Conservation (phyloP, 73 alveolate species). For the Blepharisma stoltei region DNA sequence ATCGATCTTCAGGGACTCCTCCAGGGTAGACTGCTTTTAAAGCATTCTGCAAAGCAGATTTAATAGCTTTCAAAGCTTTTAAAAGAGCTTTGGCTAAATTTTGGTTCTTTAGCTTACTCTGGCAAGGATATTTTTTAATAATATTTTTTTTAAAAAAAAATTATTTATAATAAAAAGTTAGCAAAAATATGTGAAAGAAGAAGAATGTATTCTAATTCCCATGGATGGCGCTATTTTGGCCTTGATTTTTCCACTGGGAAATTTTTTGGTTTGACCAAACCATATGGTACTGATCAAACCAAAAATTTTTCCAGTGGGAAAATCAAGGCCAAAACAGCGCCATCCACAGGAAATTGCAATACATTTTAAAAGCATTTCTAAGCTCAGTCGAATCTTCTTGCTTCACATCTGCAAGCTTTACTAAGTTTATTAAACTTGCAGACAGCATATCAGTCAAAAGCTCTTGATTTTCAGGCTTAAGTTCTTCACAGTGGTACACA, state of each 20-base stretch:
- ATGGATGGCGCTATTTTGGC: too few species aligned
- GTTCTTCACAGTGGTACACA: neutral
- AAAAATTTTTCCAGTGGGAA: too few species aligned
- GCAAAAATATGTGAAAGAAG: neutral
- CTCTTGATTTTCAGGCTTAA: neutral
- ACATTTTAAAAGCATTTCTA: neutral
- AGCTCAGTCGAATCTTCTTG: neutral
- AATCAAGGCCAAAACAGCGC: too few species aligned
- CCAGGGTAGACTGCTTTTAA: slow-evolving; percentile 1
- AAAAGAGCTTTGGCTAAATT: too few species aligned
- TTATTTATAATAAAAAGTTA: too few species aligned
- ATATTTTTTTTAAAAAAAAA: too few species aligned
- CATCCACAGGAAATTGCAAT: too few species aligned
- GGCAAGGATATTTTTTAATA: too few species aligned
- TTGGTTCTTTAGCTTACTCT: neutral
- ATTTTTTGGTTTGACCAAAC: too few species aligned
- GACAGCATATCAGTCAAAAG: neutral
- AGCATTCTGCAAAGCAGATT: neutral
- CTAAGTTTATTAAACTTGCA: neutral
- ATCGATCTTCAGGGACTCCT: neutral
- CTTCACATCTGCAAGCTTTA: neutral
- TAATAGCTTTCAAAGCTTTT: slow-evolving; percentile 5
- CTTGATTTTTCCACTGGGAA: too few species aligned
- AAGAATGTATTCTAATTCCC: too few species aligned
- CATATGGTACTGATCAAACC: too few species aligned